Conservation (phyloP, 2,329 filamentous ascomycete genomes). For the Zymoseptoria pseudotritici region DNA sequence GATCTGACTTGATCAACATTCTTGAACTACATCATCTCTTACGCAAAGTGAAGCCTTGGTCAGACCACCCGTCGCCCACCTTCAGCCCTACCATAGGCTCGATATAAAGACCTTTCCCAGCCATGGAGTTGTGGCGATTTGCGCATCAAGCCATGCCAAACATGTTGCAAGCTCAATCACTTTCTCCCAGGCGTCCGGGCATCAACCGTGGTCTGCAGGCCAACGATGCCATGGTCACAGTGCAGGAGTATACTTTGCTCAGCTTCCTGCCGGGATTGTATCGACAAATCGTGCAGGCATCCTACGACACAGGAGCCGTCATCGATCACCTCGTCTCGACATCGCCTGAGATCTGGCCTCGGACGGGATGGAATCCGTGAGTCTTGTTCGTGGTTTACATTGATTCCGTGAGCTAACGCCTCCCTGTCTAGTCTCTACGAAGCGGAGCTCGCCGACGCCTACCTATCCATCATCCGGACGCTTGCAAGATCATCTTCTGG, state of each 20-base stretch:
- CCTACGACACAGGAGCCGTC: constrained; percentile 1
- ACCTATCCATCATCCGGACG: constrained; percentile 4
- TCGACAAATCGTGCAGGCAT: background rate
- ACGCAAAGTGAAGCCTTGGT: background rate
- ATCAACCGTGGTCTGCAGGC: background rate
- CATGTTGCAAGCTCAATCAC: background rate
- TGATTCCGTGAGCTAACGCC: background rate
- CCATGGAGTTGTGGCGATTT: background rate
- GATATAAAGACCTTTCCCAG: background rate
- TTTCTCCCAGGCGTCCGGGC: background rate
- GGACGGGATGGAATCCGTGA: constrained; percentile 6
- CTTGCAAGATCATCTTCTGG: constrained; percentile 3
- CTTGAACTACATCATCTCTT: background rate
- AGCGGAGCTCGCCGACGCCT: constrained; percentile 5
- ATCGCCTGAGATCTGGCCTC: constrained; percentile 5
- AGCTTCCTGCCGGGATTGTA: constrained; percentile 3
- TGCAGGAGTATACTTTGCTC: constrained; percentile 3
- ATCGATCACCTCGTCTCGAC: constrained; percentile 5
- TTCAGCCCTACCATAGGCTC: background rate
- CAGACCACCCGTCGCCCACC: background rate
- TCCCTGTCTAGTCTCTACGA: background rate
- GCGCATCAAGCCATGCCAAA: background rate
- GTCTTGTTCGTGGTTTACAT: background rate
- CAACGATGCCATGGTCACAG: background rate
- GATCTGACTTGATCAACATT: background rate